Conservation (phyloP, 192 early-diverging fungal genomes). For the Coemansia sp. region DNA sequence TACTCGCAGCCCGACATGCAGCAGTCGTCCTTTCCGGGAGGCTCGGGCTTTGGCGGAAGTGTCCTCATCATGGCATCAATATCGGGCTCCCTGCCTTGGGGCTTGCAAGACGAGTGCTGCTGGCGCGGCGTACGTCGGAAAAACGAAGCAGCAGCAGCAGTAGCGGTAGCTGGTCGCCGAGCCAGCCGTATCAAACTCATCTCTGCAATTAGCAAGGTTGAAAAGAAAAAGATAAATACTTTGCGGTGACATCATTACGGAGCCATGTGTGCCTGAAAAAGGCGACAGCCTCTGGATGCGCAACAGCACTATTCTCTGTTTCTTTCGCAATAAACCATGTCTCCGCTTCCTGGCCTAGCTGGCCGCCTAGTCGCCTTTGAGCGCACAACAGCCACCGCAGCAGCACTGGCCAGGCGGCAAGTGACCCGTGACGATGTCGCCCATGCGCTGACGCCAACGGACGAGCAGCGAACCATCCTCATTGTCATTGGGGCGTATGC, state of each 20-base stretch:
- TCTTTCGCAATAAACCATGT: constrained; percentile 2
- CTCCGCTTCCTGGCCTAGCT: constrained; percentile 4
- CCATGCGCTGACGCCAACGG: constrained; percentile 38
- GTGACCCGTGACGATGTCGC: constrained; percentile 30
- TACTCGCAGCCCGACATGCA: constrained; percentile 50
- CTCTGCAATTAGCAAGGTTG: too few species aligned
- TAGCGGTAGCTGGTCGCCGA: constrained; percentile 3
- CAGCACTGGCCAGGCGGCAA: constrained; percentile 13
- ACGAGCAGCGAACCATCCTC: constrained; percentile 36
- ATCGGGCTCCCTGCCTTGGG: constrained; percentile 12
- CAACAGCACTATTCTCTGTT: not conserved
- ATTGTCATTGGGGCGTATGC: constrained; percentile 65
- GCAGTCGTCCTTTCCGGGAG: constrained; percentile 42
- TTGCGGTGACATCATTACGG: too few species aligned
- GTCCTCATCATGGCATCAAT: constrained; percentile 27
- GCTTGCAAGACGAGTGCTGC: constrained; percentile 6
- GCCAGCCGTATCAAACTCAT: not conserved
- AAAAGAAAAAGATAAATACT: too few species aligned
- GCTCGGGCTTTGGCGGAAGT: constrained; percentile 49
- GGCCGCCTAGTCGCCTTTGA: not conserved
- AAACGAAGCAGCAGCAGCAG: not conserved
- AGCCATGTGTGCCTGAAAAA: too few species aligned
- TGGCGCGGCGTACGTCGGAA: not conserved
- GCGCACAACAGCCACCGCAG: not conserved
- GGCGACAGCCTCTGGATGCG: not conserved